Evolutionary conservation across 1,284 basidiomycete species (phyloP).

Genomic region (Laetiporus sulphureus): DNA sequence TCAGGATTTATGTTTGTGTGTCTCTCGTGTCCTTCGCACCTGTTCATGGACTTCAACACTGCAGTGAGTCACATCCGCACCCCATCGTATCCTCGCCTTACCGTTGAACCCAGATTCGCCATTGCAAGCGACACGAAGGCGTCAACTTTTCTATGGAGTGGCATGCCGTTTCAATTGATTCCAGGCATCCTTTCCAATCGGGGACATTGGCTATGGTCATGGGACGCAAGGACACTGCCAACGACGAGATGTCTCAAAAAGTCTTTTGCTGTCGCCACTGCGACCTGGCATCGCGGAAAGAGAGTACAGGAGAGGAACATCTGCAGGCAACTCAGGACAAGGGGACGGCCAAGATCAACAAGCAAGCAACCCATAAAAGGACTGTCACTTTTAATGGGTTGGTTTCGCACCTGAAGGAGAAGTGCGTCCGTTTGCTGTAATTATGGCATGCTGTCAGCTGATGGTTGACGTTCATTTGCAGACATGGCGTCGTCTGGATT

Average conservation of each 20-base stretch:
- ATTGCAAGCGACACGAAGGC: conserved; percentile 54
- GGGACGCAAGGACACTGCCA: too few relatives aligned
- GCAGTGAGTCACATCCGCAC: conserved; percentile 34
- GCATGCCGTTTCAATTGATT: too few relatives aligned
- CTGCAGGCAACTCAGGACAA: neutral
- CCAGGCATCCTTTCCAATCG: conserved; percentile 23
- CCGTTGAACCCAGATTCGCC: conserved; percentile 38
- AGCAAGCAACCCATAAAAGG: too few relatives aligned
- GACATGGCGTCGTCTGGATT: conserved; percentile 24
- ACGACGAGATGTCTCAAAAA: too few relatives aligned
- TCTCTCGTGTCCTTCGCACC: conserved; percentile 40
- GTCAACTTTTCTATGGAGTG: conserved; percentile 42
- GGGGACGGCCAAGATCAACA: conserved; percentile 9
- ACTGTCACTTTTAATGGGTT: conserved; percentile 59
- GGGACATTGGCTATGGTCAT: conserved; percentile 29
- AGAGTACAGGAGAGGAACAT: too few relatives aligned
- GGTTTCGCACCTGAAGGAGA: conserved; percentile 50
- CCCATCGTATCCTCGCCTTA: neutral
- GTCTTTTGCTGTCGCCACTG: too few relatives aligned
- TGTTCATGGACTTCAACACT: conserved; percentile 43
- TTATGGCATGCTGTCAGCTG: conserved; percentile 6
- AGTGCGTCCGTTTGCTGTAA: conserved; percentile 34
- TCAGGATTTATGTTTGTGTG: conserved; percentile 38
- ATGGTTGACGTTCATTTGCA: conserved; percentile 11
- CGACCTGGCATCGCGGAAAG: too few relatives aligned